phyloP scores from a whole-genome alignment of 306 rosid genomes.

The Ammopiptanthus mongolicus region DNA sequence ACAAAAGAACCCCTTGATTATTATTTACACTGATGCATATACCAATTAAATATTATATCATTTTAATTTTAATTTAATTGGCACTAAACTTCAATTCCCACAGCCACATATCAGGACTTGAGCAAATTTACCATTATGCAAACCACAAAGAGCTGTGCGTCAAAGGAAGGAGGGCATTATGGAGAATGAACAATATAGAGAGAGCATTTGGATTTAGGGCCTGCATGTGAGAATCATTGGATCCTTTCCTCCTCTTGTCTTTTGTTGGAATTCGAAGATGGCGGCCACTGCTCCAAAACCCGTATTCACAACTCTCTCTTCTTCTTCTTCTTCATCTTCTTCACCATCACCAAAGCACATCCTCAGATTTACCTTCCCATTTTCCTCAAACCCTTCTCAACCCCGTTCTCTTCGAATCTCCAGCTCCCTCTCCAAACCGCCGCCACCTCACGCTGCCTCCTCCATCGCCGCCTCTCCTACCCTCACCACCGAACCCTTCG shows the following conservation, averaged over 20 bases:
- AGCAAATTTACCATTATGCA: neutral
- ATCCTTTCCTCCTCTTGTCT: neutral
- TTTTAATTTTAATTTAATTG: too few relatives aligned
- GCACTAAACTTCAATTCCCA: too few relatives aligned
- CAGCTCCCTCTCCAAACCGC: slow-evolving; percentile 23
- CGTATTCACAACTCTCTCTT: neutral
- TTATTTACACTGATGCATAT: too few relatives aligned
- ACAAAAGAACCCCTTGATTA: too few relatives aligned
- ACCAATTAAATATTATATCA: too few relatives aligned
- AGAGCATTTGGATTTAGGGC: neutral
- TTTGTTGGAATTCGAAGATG: slow-evolving; percentile 10
- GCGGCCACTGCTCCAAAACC: slow-evolving; percentile 18
- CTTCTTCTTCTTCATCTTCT: neutral
- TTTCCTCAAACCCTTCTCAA: slow-evolving; percentile 19
- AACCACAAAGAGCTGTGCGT: neutral
- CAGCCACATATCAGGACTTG: too few relatives aligned
- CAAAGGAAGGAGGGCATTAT: neutral
- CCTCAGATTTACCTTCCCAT: slow-evolving; percentile 22
- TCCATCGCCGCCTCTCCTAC: neutral
- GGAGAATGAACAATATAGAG: neutral
- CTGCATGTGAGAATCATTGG: neutral
- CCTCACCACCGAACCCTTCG: neutral
- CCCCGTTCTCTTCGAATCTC: slow-evolving; percentile 28
- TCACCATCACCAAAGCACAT: neutral
- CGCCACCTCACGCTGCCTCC: neutral